phyloP scores from a whole-genome alignment of 176 grass and related monocot genomes.

The Metroxylon sagu region DNA sequence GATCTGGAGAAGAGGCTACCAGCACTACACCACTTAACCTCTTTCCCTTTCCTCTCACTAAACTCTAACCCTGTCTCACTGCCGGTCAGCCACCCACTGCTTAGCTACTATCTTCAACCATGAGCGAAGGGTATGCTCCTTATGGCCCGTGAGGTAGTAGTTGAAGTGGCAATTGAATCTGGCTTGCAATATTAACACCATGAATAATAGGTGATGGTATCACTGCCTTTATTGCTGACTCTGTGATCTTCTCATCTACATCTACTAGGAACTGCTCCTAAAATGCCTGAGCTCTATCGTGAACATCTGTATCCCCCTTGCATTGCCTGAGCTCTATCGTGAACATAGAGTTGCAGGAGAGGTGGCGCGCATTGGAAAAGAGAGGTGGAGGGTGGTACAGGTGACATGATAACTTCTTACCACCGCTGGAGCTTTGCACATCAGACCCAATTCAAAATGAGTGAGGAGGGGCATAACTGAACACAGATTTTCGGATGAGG shows the following conservation, averaged over 20 bases:
- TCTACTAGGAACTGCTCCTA: constrained; percentile 66
- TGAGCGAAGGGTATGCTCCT: constrained; percentile 63
- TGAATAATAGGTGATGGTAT: constrained; percentile 54
- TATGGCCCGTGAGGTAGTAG: constrained; percentile 54
- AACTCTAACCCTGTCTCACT: too few species aligned
- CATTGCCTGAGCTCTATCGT: constrained; percentile 52
- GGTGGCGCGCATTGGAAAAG: constrained; percentile 36
- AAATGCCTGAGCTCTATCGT: too few species aligned
- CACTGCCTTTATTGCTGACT: constrained; percentile 41
- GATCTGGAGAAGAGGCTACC: too few species aligned
- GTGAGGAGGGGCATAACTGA: constrained; percentile 57
- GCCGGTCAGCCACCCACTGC: too few species aligned
- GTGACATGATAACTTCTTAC: constrained; percentile 41
- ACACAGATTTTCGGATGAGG: constrained; percentile 58
- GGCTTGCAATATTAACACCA: constrained; percentile 41
- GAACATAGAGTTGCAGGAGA: constrained; percentile 87
- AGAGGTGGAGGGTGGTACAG: constrained; percentile 52
- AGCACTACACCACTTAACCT: too few species aligned
- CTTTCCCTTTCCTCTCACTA: too few species aligned
- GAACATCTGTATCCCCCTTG: constrained; percentile 75
- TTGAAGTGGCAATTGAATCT: constrained; percentile 46
- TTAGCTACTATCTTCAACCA: too few species aligned
- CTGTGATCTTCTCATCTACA: constrained; percentile 49
- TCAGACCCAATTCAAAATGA: constrained; percentile 30
- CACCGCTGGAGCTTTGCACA: constrained; percentile 47